These are phyloP conservation scores for Phaeophleospora eucalypticola DNA, from an alignment of 2,329 filamentous ascomycete genomes.

Conservation along the genomic window DNA sequence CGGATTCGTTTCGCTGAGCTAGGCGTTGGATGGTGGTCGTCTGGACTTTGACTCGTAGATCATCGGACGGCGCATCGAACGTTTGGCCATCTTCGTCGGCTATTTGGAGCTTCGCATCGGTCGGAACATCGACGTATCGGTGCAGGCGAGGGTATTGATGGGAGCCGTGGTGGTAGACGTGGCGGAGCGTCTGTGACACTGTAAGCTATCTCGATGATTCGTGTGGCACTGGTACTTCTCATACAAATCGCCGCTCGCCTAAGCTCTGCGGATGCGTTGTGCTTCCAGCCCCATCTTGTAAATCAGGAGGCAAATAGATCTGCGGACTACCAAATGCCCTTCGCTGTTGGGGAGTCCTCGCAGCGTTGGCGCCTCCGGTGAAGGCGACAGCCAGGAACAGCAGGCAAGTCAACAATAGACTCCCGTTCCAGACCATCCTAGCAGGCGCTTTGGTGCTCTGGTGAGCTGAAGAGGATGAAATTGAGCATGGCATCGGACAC, in stretches of 20 bases:
- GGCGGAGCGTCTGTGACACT: constrained; percentile 60
- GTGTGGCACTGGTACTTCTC: no score
- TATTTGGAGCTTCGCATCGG: constrained; percentile 44
- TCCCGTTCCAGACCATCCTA: constrained; percentile 10
- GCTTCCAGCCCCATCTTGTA: constrained; percentile 6
- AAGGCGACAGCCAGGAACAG: constrained; percentile 17
- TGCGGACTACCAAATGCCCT: constrained; percentile 20
- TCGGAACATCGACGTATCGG: constrained; percentile 66
- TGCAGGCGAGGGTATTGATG: constrained; percentile 74
- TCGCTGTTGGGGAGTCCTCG: constrained; percentile 16
- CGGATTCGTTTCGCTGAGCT: constrained; percentile 68
- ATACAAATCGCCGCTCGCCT: constrained; percentile 29
- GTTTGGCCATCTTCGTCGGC: constrained; percentile 27
- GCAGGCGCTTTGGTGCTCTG: background rate
- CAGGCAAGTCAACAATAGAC: constrained; percentile 12
- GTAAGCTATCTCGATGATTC: no score
- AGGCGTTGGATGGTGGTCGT: constrained; percentile 71
- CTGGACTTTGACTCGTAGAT: constrained; percentile 39
- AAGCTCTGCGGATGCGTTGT: constrained; percentile 14
- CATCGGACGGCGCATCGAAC: constrained; percentile 39
- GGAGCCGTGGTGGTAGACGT: constrained; percentile 90
- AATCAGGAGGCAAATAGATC: constrained; percentile 22
- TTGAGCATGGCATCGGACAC: constrained; percentile 8
- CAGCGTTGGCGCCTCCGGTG: constrained; percentile 14
- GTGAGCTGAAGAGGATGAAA: background rate